These are phyloP conservation scores for Akebia trifoliata DNA, from an alignment of 164 flowering plant genomes.

Conservation along the genomic window DNA sequence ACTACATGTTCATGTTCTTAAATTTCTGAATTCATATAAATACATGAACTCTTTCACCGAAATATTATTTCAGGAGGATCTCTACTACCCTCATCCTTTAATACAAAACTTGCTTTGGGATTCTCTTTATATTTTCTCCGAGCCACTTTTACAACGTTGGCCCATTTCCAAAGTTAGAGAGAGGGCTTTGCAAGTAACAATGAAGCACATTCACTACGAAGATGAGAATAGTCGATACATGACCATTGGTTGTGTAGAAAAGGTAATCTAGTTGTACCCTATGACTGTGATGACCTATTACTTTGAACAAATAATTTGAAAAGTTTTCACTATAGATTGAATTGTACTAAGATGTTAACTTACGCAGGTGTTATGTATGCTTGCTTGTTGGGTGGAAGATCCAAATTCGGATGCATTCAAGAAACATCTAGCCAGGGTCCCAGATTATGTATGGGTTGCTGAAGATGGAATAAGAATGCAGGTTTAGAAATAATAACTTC, in stretches of 20 bases:
- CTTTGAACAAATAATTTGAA: too few species aligned
- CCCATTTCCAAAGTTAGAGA: constrained; percentile 30
- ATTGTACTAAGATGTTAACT: too few species aligned
- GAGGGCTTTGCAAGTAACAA: constrained; percentile 22
- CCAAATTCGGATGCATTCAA: constrained; percentile 42
- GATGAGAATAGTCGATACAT: constrained; percentile 33
- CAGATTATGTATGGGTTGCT: constrained; percentile 45
- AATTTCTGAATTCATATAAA: too few species aligned
- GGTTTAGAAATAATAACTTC: too few species aligned
- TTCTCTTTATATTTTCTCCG: constrained; percentile 21
- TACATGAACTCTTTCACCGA: neutral
- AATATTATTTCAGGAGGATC: constrained; percentile 30
- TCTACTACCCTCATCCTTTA: constrained; percentile 33
- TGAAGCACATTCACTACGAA: constrained; percentile 36
- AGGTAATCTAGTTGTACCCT: constrained; percentile 20
- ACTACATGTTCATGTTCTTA: too few species aligned
- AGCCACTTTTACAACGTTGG: constrained; percentile 35
- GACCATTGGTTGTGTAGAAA: constrained; percentile 28
- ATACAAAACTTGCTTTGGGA: constrained; percentile 34
- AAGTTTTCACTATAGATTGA: too few species aligned
- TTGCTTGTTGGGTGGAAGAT: constrained; percentile 55
- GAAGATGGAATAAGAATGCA: constrained; percentile 46
- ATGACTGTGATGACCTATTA: too few species aligned
- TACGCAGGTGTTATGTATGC: constrained; percentile 28
- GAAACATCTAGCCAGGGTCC: constrained; percentile 37